Percentiles rank a stretch among this genome's conserved stretches.
Evolutionary conservation across 2,329 filamentous ascomycete species (phyloP).

Genomic region (Chrysoporthe austroafricana): DNA sequence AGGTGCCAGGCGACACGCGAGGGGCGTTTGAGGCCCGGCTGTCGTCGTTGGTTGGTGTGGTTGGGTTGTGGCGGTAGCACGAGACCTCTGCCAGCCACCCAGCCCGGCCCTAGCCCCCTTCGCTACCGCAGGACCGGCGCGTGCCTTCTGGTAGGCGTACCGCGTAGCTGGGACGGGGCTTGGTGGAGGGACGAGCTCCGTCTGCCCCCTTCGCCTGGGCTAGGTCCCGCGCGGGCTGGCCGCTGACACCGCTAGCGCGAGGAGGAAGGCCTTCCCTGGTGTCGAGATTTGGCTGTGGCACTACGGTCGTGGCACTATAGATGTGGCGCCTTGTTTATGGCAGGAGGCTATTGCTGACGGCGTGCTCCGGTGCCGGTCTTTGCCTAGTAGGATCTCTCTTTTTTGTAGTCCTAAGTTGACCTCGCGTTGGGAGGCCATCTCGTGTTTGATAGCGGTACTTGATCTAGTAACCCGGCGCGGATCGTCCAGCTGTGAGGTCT

Average conservation of each 20-base stretch:
- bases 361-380: neutral
- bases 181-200: neutral
- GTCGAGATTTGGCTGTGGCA: neutral
- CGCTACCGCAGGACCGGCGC: neutral
- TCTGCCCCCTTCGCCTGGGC: neutral
- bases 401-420: neutral
- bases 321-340: neutral
- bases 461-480: neutral
- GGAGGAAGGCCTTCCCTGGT: neutral
- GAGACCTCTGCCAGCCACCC: neutral
- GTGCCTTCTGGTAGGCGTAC: neutral
- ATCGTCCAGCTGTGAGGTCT: neutral
- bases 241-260: neutral
- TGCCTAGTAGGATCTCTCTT: neutral
- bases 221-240: neutral
- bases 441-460: neutral
- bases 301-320: neutral
- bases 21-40: neutral
- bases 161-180: slow-evolving; percentile 4
- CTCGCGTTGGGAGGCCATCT: neutral
- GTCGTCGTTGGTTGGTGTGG: neutral
- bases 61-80: neutral
- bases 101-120: neutral
- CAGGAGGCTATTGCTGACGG: neutral
- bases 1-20: neutral